Conservation (phyloP, 2,329 filamentous ascomycete species). For the Penicillium sp. region DNA sequence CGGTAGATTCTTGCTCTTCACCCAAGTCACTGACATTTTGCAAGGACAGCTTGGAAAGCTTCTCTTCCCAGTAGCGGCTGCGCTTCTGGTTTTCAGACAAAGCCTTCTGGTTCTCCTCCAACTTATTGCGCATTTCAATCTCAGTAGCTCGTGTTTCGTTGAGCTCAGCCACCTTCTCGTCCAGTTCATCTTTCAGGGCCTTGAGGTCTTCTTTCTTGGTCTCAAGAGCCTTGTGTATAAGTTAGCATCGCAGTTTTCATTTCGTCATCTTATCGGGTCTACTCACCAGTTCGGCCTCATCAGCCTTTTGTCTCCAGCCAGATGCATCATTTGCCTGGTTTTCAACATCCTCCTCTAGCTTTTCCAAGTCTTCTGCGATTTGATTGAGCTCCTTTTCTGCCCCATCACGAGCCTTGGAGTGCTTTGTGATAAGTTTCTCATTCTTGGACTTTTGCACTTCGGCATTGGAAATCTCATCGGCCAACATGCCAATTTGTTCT, state of each 20-base stretch:
- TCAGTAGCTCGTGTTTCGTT: constrained; percentile 87
- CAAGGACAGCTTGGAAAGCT: constrained; percentile 76
- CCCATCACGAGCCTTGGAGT: constrained; percentile 77
- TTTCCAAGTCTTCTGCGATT: constrained; percentile 70
- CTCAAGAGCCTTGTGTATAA: constrained; percentile 57
- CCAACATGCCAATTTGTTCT: constrained; percentile 76
- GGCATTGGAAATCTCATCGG: constrained; percentile 78
- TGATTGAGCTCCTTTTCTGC: constrained; percentile 75
- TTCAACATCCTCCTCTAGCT: constrained; percentile 73
- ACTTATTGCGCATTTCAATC: constrained; percentile 97
- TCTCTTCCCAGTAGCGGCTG: constrained; percentile 83
- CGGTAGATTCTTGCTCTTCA: constrained; percentile 49
- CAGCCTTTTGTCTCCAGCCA: constrained; percentile 68
- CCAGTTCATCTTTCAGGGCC: constrained; percentile 77
- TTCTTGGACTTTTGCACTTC: constrained; percentile 90
- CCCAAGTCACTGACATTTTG: constrained; percentile 76
- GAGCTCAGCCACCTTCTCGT: constrained; percentile 79
- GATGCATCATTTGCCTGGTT: constrained; percentile 75
- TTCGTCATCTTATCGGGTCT: background rate
- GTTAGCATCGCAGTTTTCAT: constrained; percentile 20
- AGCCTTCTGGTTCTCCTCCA: constrained; percentile 92
- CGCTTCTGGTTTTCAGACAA: constrained; percentile 83
- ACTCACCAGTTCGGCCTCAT: constrained; percentile 70
- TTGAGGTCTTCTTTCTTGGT: constrained; percentile 78
- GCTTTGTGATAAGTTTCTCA: constrained; percentile 85